Evolutionary conservation across 345 rosid genomes (phyloP), one percentile per base, ranked within the genome.

Genomic region (Populus pruinosa): DNA sequence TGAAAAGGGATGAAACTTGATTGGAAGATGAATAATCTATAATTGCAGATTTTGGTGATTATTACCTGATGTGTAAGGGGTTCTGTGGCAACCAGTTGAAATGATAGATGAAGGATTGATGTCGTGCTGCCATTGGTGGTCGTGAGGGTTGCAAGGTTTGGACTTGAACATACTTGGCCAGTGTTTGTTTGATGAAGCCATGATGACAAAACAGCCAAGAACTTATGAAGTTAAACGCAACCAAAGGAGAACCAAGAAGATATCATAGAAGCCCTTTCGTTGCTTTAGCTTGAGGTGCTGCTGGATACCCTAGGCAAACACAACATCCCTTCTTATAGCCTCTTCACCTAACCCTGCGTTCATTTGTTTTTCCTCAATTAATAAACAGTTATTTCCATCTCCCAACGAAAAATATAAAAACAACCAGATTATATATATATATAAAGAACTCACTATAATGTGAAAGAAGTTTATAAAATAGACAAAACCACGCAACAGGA

Each of bases 161-260:
- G 97, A 92, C 80, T 92, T 94, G 91, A 96, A 96, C 99, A 92
- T 85, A 85, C 98, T 96, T 75, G 99, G 98, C 99, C 99, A 96
- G 94, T 96, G 98, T 83, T 95, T 92, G 86, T 96, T 94, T 74
- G 99, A 94, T 55, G 99, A 96, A 87, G 97, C 97, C 99, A 96
- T 93, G 83, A 76, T 79, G 83, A 71, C 75, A 71, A 61, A 71
- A 66, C 68, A 55, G 59, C 50, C 21, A 65, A 71, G 56, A 71
- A 56, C 55, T 59, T 59, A 9, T 1, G 5, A 36, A 56, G 31
- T 53, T 23, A 70, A 71, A 63, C 17, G 36, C 49, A 83, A 77
- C 72, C 75, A 78, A 82, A 82, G 71, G 56, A 59, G 73, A 74
- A 36, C 38, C 16, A 59, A 61, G 75, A 83, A 73, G 59, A 70